Evolutionary conservation across 106 monocot genomes (phyloP), one percentile per base, ranked within the genome.

Genomic region (Triglochin maritima): DNA sequence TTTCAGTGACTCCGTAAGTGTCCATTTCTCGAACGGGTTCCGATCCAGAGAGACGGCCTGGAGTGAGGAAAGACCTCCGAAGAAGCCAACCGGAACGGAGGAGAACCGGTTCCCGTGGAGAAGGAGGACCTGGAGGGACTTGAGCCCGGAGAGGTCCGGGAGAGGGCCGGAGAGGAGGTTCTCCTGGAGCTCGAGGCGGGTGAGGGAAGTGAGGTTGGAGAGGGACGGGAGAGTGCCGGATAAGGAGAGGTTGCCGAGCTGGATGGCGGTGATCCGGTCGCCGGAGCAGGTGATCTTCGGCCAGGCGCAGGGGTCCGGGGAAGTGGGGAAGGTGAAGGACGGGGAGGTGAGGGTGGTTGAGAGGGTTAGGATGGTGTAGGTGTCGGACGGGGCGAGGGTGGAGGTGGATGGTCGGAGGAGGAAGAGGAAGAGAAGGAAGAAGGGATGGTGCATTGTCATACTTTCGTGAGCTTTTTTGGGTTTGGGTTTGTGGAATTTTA

Each of bases 11-110:
- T 4, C 62, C n/a, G 82, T 77, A 6, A 86, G 41, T 10, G 17
- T 0, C 86, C 86, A 87, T 11, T 82, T 68, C 2, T 53, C n/a
- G 46, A 87, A 80, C 12, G 86, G 82, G 75, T 87, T 87, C 72
- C 65, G 29, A 29, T 29, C 29, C 29, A 29, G 29, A 29, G 29
- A 29, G 29, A 29, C 29, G 29, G 29, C 29, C 29, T 29, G 29
- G 29, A 29, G 29, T 0, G 29, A 29, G 29, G 29, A 29, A 29
- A 29, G 29, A 29, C 29, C 29, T 29, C 29, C 29, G 29, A 29
- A 29, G 29, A 29, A 29, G 29, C 29, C 29, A 29, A 29, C 29
- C 29, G 29, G 29, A 29, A 29, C 29, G 29, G 29, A 29, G 29
- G 29, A 29, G 29, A 29, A 29, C 29, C 29, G 29, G 29, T 29